These are phyloP conservation scores for Penicillium bialowiezense DNA, from an alignment of 495 filamentous ascomycete species.

Conservation along the genomic window DNA sequence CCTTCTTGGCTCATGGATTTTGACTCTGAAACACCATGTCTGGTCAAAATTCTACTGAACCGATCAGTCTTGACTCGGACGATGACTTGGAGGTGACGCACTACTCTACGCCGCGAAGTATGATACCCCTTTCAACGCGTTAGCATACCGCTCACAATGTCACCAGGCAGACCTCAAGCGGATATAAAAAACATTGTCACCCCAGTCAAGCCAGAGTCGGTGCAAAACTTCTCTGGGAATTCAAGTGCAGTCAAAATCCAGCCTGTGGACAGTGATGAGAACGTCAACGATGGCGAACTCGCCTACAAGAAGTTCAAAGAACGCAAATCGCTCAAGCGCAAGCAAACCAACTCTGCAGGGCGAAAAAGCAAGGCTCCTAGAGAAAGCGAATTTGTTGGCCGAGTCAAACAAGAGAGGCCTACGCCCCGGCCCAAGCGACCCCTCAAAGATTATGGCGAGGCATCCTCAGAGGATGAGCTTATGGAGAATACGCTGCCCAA, in stretches of 20 bases:
- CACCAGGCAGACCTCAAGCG: background rate
- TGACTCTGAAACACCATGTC: constrained; percentile 8
- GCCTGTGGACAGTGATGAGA: constrained; percentile 32
- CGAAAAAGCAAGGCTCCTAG: constrained; percentile 41
- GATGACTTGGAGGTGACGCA: constrained; percentile 38
- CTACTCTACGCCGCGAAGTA: constrained; percentile 16
- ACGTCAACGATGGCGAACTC: constrained; percentile 46
- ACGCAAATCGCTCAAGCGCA: constrained; percentile 55
- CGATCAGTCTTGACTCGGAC: constrained; percentile 31
- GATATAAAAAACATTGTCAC: background rate
- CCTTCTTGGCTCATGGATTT: background rate
- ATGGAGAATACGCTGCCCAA: constrained; percentile 58
- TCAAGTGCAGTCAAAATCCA: constrained; percentile 18
- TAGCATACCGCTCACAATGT: constrained; percentile 16
- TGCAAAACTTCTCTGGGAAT: constrained; percentile 10
- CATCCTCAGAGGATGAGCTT: constrained; percentile 51
- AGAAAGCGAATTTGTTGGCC: constrained; percentile 29
- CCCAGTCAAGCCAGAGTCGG: constrained; percentile 7
- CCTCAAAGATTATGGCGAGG: constrained; percentile 38
- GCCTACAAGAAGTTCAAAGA: constrained; percentile 60
- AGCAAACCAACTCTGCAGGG: constrained; percentile 46
- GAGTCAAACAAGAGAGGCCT: constrained; percentile 19
- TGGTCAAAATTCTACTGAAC: constrained; percentile 11
- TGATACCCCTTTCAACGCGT: constrained; percentile 12
- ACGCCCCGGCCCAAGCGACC: constrained; percentile 17